Evolutionary conservation across 2,329 filamentous ascomycete species (phyloP).

Genomic region (Xylogone sp.): DNA sequence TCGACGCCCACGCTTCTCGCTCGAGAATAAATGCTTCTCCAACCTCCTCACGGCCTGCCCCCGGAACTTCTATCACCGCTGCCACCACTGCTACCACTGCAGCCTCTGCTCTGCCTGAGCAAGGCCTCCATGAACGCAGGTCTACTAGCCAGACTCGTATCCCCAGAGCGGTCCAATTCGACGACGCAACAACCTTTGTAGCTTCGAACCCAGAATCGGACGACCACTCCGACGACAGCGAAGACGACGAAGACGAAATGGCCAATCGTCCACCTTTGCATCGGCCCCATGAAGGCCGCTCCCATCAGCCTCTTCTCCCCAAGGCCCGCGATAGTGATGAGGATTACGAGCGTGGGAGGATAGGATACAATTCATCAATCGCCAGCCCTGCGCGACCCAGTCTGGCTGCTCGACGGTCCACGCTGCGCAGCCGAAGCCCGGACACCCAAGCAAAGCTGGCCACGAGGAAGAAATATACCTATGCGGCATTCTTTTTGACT

Average conservation of each 20-base stretch:
- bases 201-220: constrained; percentile 22
- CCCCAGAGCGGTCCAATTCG: constrained; percentile 5
- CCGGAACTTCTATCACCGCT: constrained; percentile 5
- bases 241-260: constrained; percentile 12
- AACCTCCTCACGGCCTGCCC: constrained; percentile 17
- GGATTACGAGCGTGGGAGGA: constrained; percentile 22
- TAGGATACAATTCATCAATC: constrained; percentile 23
- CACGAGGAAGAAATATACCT: constrained; percentile 79
- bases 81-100: constrained; percentile 3
- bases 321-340: constrained; percentile 21
- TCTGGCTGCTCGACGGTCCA: constrained; percentile 52
- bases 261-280: constrained; percentile 36
- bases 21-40: constrained; percentile 12
- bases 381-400: constrained; percentile 23
- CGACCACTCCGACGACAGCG: constrained; percentile 23
- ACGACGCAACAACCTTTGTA: constrained; percentile 16
- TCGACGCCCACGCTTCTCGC: constrained; percentile 10
- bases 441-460: constrained; percentile 58
- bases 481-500: constrained; percentile 78
- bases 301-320: constrained; percentile 31
- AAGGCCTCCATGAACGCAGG: constrained; percentile 12
- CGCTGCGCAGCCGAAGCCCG: constrained; percentile 77
- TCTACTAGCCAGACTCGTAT: constrained; percentile 2
- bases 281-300: constrained; percentile 33
- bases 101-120: constrained; percentile 8